Percentiles rank a stretch among this genome's conserved stretches.
phyloP scores from a whole-genome alignment of 1,139 yeast genomes.

The Arxiozyma bovina region DNA sequence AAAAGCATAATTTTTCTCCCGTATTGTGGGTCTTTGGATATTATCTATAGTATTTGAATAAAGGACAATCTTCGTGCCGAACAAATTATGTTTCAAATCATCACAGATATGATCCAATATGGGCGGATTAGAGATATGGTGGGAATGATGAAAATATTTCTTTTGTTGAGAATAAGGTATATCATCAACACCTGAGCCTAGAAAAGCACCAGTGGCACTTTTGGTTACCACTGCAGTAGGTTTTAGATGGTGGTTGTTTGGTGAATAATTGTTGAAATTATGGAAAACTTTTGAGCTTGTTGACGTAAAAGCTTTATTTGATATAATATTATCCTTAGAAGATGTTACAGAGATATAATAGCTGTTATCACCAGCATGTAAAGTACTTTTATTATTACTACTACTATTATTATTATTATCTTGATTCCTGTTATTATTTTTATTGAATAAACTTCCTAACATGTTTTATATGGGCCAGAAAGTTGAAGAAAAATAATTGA shows the following conservation, averaged over 20 bases:
- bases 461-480: neutral
- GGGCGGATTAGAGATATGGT: constrained; percentile 9
- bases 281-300: neutral
- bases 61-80: constrained; percentile 19
- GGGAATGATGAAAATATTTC: constrained; percentile 1
- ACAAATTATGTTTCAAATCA: constrained; percentile 22
- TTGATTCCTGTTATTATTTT: neutral
- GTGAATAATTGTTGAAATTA: neutral
- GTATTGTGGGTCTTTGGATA: neutral
- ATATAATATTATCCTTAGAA: neutral
- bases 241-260: neutral
- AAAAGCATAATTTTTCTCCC: constrained; percentile 17
- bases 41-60: constrained; percentile 6
- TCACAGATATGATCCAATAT: constrained; percentile 25
- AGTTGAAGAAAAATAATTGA: neutral
- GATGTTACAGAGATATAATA: neutral
- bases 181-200: constrained; percentile 1
- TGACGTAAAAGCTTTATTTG: neutral
- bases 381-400: too few relatives aligned
- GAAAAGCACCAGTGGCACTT: constrained; percentile 5
- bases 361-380: neutral
- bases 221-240: constrained; percentile 1
- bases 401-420: too few relatives aligned
- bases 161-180: neutral
- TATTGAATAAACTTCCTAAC: constrained; percentile 1